Percentiles rank a stretch among this genome's conserved stretches.
Evolutionary conservation across 148 eudicot genomes (phyloP).

Genomic region (Arbutus unedo): DNA sequence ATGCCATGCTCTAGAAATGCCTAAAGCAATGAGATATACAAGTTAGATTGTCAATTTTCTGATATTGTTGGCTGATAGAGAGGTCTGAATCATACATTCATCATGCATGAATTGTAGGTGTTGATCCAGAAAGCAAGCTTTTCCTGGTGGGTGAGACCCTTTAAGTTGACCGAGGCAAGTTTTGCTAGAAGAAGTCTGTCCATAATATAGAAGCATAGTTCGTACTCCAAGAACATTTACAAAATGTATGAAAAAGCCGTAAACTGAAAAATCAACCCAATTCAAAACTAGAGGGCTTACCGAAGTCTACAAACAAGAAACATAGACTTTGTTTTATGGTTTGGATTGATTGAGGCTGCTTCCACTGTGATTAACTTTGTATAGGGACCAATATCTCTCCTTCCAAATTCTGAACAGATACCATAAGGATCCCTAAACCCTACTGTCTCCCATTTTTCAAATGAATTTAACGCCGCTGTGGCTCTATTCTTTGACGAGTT

Average conservation of each 20-base stretch:
- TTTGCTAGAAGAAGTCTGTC: constrained; percentile 57
- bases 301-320: constrained; percentile 49
- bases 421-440: constrained; percentile 64
- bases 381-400: constrained; percentile 64
- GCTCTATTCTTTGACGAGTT: constrained; percentile 32
- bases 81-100: constrained; percentile 58
- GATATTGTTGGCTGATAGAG: background rate
- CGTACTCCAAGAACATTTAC: background rate
- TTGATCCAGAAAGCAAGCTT: constrained; percentile 90
- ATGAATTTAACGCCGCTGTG: constrained; percentile 27
- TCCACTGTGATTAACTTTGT: constrained; percentile 44
- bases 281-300: constrained; percentile 29
- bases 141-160: constrained; percentile 63
- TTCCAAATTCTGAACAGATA: constrained; percentile 38
- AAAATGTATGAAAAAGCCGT: background rate
- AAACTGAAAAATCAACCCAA: background rate
- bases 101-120: constrained; percentile 78
- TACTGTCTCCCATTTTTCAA: constrained; percentile 17
- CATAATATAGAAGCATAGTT: background rate
- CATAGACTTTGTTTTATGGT: constrained; percentile 34
- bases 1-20: constrained; percentile 83
- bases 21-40: constrained; percentile 34
- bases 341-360: constrained; percentile 44
- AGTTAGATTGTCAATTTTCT: background rate
- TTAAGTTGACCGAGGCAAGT: constrained; percentile 50